phyloP scores from a whole-genome alignment of 1,284 basidiomycete genomes.

The Stygiomarasmius scandens region DNA sequence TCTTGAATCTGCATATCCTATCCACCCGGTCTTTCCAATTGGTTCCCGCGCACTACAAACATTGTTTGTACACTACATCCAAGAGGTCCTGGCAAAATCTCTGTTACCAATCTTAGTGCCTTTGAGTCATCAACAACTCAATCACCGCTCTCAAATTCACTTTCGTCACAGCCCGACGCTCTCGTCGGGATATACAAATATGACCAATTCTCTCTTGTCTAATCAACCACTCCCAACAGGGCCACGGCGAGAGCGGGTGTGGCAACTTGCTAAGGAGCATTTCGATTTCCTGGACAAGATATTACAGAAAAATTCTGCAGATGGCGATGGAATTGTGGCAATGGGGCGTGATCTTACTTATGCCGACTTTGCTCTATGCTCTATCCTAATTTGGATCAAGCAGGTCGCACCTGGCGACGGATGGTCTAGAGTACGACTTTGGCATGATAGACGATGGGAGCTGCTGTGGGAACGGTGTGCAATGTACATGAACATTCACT shows the following conservation, averaged over 20 bases:
- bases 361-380: slow-evolving; percentile 71
- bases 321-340: slow-evolving; percentile 62
- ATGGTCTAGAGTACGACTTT: slow-evolving; percentile 60
- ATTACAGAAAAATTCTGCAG: slow-evolving; percentile 61
- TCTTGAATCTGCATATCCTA: slow-evolving; percentile 65
- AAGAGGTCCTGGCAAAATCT: slow-evolving; percentile 68
- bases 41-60: slow-evolving; percentile 67
- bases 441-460: slow-evolving; percentile 67
- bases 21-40: slow-evolving; percentile 66
- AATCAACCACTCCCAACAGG: slow-evolving; percentile 35
- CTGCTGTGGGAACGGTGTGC: slow-evolving; percentile 60
- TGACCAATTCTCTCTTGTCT: neutral
- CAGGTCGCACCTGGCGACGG: slow-evolving; percentile 66
- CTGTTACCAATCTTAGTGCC: slow-evolving; percentile 72
- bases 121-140: slow-evolving; percentile 62
- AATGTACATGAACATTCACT: slow-evolving; percentile 57
- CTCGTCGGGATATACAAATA: neutral
- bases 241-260: slow-evolving; percentile 62
- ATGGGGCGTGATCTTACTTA: slow-evolving; percentile 69
- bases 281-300: slow-evolving; percentile 65
- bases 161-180: slow-evolving; percentile 34
- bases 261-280: slow-evolving; percentile 63
- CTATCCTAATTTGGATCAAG: slow-evolving; percentile 71
- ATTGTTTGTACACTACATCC: slow-evolving; percentile 69
- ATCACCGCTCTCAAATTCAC: slow-evolving; percentile 55